These are phyloP conservation scores for Aspergillus tubingensis DNA, from an alignment of 2,329 filamentous ascomycete genomes.

Conservation along the genomic window DNA sequence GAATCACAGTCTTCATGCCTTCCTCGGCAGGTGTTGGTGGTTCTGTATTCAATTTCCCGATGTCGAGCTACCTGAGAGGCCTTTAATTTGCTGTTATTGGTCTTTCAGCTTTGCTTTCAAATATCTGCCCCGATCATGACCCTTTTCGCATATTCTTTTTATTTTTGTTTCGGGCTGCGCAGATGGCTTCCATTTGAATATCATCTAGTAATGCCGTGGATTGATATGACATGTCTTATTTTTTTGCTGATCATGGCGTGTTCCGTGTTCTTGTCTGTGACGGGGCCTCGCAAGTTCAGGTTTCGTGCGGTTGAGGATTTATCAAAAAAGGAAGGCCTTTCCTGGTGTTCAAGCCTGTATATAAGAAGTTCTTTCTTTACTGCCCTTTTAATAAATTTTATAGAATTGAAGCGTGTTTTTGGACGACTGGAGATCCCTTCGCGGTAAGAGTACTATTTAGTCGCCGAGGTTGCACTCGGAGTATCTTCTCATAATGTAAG, in stretches of 20 bases:
- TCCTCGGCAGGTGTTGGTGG: constrained; percentile 29
- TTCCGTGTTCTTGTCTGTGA: not conserved
- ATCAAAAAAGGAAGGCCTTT: constrained; percentile 6
- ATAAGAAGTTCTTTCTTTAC: constrained; percentile 22
- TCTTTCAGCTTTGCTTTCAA: not conserved
- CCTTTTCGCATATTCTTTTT: not conserved
- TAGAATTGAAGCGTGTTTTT: constrained; percentile 19
- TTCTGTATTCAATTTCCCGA: constrained; percentile 18
- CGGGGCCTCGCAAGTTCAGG: not conserved
- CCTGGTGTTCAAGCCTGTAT: constrained; percentile 18
- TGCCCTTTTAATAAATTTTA: constrained; percentile 23
- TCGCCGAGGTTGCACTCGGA: not conserved
- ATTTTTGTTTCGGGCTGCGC: not conserved
- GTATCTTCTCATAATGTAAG: not conserved
- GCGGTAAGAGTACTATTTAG: not conserved
- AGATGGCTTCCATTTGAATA: constrained; percentile 17
- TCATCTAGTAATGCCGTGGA: constrained; percentile 26
- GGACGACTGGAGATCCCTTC: not conserved
- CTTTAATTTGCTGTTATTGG: not conserved
- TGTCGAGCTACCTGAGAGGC: not conserved
- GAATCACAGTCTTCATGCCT: constrained; percentile 18
- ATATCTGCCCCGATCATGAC: not conserved
- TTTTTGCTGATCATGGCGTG: not conserved
- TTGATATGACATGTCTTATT: not conserved
- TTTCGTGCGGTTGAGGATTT: not conserved